Evolutionary conservation across 345 rosid genomes (phyloP).

Genomic region (Linum trigynum): DNA sequence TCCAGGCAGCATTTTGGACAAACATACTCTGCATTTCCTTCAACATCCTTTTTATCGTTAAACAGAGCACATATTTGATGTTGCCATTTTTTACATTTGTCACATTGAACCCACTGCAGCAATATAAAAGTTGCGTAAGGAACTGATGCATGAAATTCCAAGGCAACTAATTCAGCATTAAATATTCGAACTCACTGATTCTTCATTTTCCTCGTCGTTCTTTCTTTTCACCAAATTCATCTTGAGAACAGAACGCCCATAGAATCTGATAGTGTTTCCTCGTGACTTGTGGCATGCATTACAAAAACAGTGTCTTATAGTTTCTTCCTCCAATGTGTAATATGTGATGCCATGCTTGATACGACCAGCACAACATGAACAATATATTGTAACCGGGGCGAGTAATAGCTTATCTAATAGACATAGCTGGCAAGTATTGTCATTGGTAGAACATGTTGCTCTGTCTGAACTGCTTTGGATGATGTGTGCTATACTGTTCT

Average conservation of each 20-base stretch:
- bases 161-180: neutral
- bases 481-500: neutral
- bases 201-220: constrained; percentile 30
- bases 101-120: constrained; percentile 53
- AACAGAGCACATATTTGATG: constrained; percentile 60
- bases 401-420: constrained; percentile 22
- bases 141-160: neutral
- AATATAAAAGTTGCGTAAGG: constrained; percentile 5
- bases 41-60: constrained; percentile 31
- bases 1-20: constrained; percentile 26
- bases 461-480: no score
- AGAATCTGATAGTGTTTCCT: constrained; percentile 15
- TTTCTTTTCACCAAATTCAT: constrained; percentile 24
- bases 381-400: constrained; percentile 38
- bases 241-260: constrained; percentile 29
- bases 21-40: constrained; percentile 28
- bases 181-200: constrained; percentile 28
- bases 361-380: constrained; percentile 30
- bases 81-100: constrained; percentile 46
- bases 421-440: constrained; percentile 44
- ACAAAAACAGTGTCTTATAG: constrained; percentile 31
- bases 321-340: constrained; percentile 27
- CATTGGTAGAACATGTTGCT: constrained; percentile 1
- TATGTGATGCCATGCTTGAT: constrained; percentile 25
- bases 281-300: constrained; percentile 25